A percentile compares a stretch with the other conserved stretches of the same genome.
Evolutionary conservation across 345 rosid genomes (phyloP).

Genomic region (Ceriops tagal): DNA sequence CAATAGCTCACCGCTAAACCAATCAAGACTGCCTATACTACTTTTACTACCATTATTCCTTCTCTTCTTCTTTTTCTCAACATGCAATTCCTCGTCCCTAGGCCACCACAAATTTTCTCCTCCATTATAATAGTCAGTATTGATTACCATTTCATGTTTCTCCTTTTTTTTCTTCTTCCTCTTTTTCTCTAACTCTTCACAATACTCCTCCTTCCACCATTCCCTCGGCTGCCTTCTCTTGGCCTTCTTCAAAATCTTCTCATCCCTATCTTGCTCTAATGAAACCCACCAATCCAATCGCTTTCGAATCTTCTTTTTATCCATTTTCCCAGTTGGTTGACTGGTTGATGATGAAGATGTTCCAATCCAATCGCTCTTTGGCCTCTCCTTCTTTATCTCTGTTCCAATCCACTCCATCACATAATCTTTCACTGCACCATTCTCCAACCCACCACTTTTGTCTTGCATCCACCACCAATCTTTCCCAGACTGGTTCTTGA

Average conservation of each 20-base stretch:
- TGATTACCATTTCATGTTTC: slow-evolving; percentile 29
- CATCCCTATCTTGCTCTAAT: slow-evolving; percentile 62
- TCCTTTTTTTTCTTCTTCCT: slow-evolving; percentile 60
- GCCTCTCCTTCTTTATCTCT: slow-evolving; percentile 77
- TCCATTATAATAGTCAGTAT: slow-evolving; percentile 31
- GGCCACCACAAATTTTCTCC: slow-evolving; percentile 67
- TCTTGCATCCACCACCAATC: slow-evolving; percentile 80
- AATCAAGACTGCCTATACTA: slow-evolving; percentile 66
- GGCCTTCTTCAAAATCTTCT: slow-evolving; percentile 46
- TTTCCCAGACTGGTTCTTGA: slow-evolving; percentile 44
- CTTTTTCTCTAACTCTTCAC: slow-evolving; percentile 69
- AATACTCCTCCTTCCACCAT: slow-evolving; percentile 97
- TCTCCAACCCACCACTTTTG: slow-evolving; percentile 27
- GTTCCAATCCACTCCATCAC: slow-evolving; percentile 94
- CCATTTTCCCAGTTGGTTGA: slow-evolving; percentile 24
- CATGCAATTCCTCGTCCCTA: slow-evolving; percentile 44
- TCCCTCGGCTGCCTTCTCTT: slow-evolving; percentile 76
- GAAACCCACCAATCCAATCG: slow-evolving; percentile 89
- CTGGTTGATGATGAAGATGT: slow-evolving; percentile 31
- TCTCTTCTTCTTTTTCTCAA: slow-evolving; percentile 52
- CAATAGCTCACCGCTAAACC: slow-evolving; percentile 81
- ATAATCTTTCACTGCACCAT: slow-evolving; percentile 63
- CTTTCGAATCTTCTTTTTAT: slow-evolving; percentile 51
- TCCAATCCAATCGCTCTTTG: slow-evolving; percentile 64
- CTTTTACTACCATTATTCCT: slow-evolving; percentile 42